A percentile compares a stretch with the other conserved stretches of the same genome.
Evolutionary conservation across 306 rosid genomes (phyloP).

Genomic region (Vicia villosa): DNA sequence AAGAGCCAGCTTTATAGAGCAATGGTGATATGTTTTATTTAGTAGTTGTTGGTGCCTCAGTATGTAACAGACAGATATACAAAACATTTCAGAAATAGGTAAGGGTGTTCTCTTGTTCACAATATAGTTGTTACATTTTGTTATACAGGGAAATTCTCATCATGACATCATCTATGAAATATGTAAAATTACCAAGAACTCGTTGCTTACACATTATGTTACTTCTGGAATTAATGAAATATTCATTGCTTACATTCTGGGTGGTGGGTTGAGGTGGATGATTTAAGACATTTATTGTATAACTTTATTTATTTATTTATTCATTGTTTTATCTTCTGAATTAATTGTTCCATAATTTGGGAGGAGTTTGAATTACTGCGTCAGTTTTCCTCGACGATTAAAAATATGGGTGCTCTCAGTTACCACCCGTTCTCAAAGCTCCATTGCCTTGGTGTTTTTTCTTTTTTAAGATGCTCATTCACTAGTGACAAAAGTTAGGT

Average conservation of each 20-base stretch:
- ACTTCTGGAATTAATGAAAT: background rate
- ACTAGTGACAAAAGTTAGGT: too few species aligned
- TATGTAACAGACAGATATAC: background rate
- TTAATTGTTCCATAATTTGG: background rate
- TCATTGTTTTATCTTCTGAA: background rate
- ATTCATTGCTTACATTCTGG: background rate
- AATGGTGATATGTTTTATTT: constrained; percentile 7
- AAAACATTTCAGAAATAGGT: constrained; percentile 7
- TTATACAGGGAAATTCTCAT: constrained; percentile 6
- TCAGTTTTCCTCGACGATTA: background rate
- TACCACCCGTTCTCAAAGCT: background rate
- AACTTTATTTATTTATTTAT: background rate
- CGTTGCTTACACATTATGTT: background rate
- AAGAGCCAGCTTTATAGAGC: background rate
- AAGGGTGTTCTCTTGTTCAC: constrained; percentile 15
- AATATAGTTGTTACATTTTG: background rate
- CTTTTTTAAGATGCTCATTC: background rate
- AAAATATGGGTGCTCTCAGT: background rate
- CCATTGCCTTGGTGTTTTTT: background rate
- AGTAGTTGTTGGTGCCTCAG: background rate
- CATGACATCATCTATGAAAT: background rate
- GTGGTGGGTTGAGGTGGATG: background rate
- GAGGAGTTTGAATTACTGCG: background rate
- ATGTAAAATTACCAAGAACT: constrained; percentile 14
- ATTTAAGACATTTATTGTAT: background rate